Conservation (phyloP, 2,329 filamentous ascomycete species). For the Fusarium caatingaense region DNA sequence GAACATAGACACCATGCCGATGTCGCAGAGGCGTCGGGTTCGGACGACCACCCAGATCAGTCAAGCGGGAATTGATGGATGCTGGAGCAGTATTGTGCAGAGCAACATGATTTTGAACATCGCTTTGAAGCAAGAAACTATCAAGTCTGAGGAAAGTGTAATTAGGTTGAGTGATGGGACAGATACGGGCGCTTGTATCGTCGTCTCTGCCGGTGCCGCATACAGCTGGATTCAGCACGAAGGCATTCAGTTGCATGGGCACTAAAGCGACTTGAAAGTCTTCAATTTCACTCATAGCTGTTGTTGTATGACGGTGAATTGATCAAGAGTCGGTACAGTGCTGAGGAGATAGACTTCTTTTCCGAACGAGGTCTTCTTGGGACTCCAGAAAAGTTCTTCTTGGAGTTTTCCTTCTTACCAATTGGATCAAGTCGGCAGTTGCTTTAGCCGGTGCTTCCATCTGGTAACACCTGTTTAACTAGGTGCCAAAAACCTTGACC, state of each 20-base stretch:
- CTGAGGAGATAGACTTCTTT: background rate
- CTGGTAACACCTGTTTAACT: too few species aligned
- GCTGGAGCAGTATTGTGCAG: background rate
- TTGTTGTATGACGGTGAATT: background rate
- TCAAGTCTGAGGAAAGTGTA: background rate
- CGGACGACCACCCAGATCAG: background rate
- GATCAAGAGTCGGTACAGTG: background rate
- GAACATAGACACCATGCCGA: background rate
- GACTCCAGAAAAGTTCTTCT: too few species aligned
- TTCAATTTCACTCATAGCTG: background rate
- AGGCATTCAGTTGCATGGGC: background rate
- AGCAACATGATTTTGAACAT: background rate
- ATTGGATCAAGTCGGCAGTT: too few species aligned
- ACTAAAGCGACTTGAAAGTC: background rate
- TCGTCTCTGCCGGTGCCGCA: background rate
- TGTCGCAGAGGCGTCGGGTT: background rate
- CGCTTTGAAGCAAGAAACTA: background rate
- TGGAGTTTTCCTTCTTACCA: too few species aligned
- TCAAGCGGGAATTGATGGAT: background rate
- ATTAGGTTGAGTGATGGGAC: background rate
- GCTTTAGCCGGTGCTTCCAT: too few species aligned
- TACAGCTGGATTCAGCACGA: background rate
- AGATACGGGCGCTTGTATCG: background rate
- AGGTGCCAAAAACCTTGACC: too few species aligned
- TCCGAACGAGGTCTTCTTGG: too few species aligned